These are phyloP conservation scores for Trichoderma endophyticum DNA, from an alignment of 2,329 filamentous ascomycete species.

Conservation along the genomic window DNA sequence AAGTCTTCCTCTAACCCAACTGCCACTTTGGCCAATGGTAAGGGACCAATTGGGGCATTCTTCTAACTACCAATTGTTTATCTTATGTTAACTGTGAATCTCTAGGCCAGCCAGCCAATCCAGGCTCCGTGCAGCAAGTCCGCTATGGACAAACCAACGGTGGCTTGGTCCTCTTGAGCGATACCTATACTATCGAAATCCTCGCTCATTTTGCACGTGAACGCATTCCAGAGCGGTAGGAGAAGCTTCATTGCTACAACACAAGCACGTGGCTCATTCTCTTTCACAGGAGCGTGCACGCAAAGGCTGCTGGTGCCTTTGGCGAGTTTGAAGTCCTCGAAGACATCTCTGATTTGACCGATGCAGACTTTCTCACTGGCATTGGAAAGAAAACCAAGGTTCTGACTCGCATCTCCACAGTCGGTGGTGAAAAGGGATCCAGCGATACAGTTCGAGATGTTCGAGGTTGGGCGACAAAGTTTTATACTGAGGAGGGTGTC, in stretches of 20 bases:
- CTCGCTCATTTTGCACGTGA: slow-evolving; percentile 10
- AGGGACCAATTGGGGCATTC: background rate
- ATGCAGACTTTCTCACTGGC: slow-evolving; percentile 58
- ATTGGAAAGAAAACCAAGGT: slow-evolving; percentile 57
- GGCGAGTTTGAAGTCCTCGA: slow-evolving; percentile 67
- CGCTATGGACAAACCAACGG: slow-evolving; percentile 4
- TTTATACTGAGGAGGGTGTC: slow-evolving; percentile 62
- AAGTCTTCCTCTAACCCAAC: background rate
- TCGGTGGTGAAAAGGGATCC: slow-evolving; percentile 65
- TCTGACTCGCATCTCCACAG: slow-evolving; percentile 72
- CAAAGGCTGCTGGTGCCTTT: slow-evolving; percentile 66
- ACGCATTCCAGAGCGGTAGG: slow-evolving; percentile 7
- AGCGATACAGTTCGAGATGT: slow-evolving; percentile 69
- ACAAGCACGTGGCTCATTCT: background rate
- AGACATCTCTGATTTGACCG: slow-evolving; percentile 65
- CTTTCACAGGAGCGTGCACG: slow-evolving; percentile 51
- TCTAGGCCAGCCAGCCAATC: slow-evolving; percentile 5
- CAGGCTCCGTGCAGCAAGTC: background rate
- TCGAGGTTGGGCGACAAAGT: slow-evolving; percentile 59
- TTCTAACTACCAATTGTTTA: background rate
- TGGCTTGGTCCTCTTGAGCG: slow-evolving; percentile 7
- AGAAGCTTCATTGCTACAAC: background rate
- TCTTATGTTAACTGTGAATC: background rate
- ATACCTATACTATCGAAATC: slow-evolving; percentile 7
- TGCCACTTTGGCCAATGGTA: slow-evolving; percentile 5